These are phyloP conservation scores for Leccinum cinnamomeum DNA, from an alignment of 1,284 basidiomycete species.

Conservation along the genomic window DNA sequence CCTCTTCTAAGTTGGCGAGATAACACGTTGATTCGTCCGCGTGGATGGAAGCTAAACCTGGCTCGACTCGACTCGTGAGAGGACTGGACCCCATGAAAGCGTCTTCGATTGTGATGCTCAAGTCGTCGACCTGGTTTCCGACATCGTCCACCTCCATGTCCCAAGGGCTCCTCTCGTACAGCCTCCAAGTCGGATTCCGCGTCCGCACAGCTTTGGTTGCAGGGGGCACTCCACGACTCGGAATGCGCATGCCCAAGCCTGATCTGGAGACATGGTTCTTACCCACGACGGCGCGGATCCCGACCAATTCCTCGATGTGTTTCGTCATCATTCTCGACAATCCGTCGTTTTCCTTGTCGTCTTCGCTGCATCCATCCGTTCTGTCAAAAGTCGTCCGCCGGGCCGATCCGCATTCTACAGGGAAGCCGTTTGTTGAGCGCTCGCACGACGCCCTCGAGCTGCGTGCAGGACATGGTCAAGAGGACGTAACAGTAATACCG, in stretches of 20 bases:
- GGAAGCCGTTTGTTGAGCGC: slow-evolving; percentile 52
- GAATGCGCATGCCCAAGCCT: slow-evolving; percentile 16
- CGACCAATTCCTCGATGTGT: slow-evolving; percentile 52
- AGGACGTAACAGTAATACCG: slow-evolving; percentile 20
- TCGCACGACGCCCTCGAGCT: slow-evolving; percentile 47
- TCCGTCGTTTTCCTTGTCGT: slow-evolving; percentile 13
- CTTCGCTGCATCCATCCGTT: slow-evolving; percentile 1
- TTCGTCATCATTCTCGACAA: slow-evolving; percentile 40
- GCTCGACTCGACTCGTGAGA: slow-evolving; percentile 26
- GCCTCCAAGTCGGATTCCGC: slow-evolving; percentile 20
- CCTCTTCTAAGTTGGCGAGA: slow-evolving; percentile 30
- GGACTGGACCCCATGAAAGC: slow-evolving; percentile 29
- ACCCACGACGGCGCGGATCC: slow-evolving; percentile 38
- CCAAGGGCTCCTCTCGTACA: slow-evolving; percentile 25
- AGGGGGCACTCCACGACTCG: slow-evolving; percentile 17
- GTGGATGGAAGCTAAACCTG: slow-evolving; percentile 9
- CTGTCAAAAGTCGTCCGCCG: slow-evolving; percentile 23
- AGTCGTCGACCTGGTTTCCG: slow-evolving; percentile 3
- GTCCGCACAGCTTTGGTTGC: slow-evolving; percentile 31
- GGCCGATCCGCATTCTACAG: slow-evolving; percentile 44
- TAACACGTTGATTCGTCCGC: slow-evolving; percentile 7
- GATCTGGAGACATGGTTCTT: slow-evolving; percentile 24
- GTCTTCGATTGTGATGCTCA: slow-evolving; percentile 17
- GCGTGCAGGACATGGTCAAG: slow-evolving; percentile 48
- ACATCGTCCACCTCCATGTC: slow-evolving; percentile 22